These are phyloP conservation scores for Auricularia auricula-judae DNA, from an alignment of 768 basidiomycete species.

Conservation along the genomic window DNA sequence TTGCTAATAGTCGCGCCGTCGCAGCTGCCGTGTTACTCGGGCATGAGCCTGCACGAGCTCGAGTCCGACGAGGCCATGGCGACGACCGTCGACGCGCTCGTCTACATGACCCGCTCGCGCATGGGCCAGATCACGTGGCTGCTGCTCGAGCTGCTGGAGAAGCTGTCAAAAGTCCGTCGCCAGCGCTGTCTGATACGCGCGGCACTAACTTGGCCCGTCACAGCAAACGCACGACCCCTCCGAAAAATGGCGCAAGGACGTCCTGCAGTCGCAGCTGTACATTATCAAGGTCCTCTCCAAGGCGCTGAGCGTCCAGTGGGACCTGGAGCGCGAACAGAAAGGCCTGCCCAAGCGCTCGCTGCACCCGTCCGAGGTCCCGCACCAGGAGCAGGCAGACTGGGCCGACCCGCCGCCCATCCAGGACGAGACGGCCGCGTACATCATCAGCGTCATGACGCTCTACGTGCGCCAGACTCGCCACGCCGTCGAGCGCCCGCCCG, in stretches of 20 bases:
- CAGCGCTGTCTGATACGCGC: not conserved
- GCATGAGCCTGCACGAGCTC: slow-evolving; percentile 55
- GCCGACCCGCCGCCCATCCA: slow-evolving; percentile 66
- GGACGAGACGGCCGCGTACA: slow-evolving; percentile 70
- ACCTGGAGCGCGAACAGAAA: slow-evolving; percentile 29
- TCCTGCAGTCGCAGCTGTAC: slow-evolving; percentile 79
- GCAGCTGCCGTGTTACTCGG: slow-evolving; percentile 81
- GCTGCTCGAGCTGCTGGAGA: slow-evolving; percentile 67
- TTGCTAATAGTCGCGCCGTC: not conserved
- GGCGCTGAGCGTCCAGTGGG: slow-evolving; percentile 72
- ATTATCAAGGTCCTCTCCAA: slow-evolving; percentile 71
- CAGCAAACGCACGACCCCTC: slow-evolving; percentile 41
- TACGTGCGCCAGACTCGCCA: slow-evolving; percentile 64
- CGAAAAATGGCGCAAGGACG: slow-evolving; percentile 49
- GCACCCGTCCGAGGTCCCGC: slow-evolving; percentile 14
- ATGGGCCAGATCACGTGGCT: slow-evolving; percentile 73
- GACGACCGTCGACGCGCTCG: slow-evolving; percentile 65
- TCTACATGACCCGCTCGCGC: slow-evolving; percentile 68
- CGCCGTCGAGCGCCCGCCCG: slow-evolving; percentile 43
- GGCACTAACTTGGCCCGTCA: not conserved
- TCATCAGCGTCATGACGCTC: slow-evolving; percentile 72
- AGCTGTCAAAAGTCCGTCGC: slow-evolving; percentile 53
- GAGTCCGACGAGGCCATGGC: slow-evolving; percentile 68
- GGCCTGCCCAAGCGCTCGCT: slow-evolving; percentile 21
- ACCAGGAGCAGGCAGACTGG: slow-evolving; percentile 25